These are phyloP conservation scores for Eucalyptus regnans DNA, from an alignment of 345 rosid species.

Conservation along the genomic window DNA sequence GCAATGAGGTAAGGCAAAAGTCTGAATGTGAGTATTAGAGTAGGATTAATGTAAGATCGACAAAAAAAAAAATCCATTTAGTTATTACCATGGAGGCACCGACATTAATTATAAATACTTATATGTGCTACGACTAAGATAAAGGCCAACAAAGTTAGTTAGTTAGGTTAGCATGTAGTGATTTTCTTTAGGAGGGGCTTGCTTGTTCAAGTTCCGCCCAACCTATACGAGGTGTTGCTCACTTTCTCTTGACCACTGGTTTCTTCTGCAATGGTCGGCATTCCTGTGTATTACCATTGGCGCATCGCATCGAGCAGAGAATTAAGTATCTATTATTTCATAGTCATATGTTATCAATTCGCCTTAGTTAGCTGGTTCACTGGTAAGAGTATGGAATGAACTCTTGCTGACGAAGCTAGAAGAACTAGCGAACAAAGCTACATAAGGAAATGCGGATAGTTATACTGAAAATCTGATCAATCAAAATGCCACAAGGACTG, in stretches of 20 bases:
- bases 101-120: neutral
- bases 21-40: too few species aligned
- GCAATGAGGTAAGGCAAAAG: too few species aligned
- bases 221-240: neutral
- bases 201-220: neutral
- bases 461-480: neutral
- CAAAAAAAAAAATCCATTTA: neutral
- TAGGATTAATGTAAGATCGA: too few species aligned
- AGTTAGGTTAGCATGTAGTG: rapidly evolving
- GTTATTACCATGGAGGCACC: neutral
- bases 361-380: neutral
- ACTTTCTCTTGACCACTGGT: neutral
- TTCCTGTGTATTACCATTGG: too few species aligned
- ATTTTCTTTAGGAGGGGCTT: neutral
- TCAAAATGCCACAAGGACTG: neutral
- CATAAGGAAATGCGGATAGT: neutral
- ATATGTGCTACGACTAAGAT: neutral
- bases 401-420: neutral
- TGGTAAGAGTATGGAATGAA: neutral
- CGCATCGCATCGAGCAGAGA: rapidly evolving
- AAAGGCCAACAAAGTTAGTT: neutral
- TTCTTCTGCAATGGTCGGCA: neutral
- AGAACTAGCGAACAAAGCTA: neutral
- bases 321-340: neutral
- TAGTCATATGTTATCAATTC: neutral